Conservation (phyloP, 2,329 filamentous ascomycete species). For the Boeremia lycopersici region DNA sequence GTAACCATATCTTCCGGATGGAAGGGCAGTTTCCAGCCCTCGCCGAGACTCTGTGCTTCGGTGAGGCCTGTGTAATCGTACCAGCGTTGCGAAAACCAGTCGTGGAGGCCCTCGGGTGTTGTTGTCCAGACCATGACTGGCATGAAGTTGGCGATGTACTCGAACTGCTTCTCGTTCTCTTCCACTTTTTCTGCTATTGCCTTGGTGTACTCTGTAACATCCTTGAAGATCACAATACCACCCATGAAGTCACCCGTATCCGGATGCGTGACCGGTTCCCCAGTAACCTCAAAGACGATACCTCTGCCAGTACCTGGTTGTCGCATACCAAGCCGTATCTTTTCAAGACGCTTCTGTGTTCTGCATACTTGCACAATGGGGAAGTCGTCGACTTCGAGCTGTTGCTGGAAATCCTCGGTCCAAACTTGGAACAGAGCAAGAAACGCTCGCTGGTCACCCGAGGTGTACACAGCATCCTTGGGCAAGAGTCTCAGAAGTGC, state of each 20-base stretch:
- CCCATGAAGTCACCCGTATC: constrained; percentile 74
- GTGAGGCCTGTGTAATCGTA: constrained; percentile 75
- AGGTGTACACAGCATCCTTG: constrained; percentile 45
- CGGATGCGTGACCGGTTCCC: constrained; percentile 71
- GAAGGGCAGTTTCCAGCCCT: constrained; percentile 67
- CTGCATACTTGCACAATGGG: constrained; percentile 70
- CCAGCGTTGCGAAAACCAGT: constrained; percentile 81
- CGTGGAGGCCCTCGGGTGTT: constrained; percentile 66
- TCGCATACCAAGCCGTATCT: constrained; percentile 65
- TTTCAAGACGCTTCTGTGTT: constrained; percentile 65
- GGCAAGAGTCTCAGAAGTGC: constrained; percentile 57
- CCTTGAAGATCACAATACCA: constrained; percentile 72
- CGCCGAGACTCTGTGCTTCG: constrained; percentile 65
- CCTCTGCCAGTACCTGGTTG: constrained; percentile 59
- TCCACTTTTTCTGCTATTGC: constrained; percentile 72
- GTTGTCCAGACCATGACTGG: constrained; percentile 72
- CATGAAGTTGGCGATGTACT: constrained; percentile 72
- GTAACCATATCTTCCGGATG: constrained; percentile 71
- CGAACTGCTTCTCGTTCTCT: constrained; percentile 75
- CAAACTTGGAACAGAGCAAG: constrained; percentile 66
- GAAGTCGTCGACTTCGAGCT: constrained; percentile 64
- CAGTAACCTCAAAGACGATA: constrained; percentile 68
- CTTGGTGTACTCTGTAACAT: constrained; percentile 72
- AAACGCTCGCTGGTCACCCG: constrained; percentile 56
- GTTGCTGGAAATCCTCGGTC: constrained; percentile 68